phyloP scores from a whole-genome alignment of 345 rosid species.

The Rhodamnia argentea region DNA sequence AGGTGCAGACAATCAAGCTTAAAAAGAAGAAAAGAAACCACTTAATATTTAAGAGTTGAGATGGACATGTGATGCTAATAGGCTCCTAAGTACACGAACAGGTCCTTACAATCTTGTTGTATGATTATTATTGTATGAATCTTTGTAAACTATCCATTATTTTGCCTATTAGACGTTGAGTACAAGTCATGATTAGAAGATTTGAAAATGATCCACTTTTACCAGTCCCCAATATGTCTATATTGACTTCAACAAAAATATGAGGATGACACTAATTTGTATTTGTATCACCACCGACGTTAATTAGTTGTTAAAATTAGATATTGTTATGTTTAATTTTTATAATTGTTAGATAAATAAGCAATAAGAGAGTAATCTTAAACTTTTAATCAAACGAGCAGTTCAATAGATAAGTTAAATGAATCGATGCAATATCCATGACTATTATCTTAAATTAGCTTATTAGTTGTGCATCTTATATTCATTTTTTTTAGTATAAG shows the following conservation, averaged over 20 bases:
- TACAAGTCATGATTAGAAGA: neutral
- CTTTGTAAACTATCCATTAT: neutral
- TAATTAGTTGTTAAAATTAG: neutral
- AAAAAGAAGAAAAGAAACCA: too few species aligned
- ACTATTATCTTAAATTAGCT: neutral
- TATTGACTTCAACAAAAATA: neutral
- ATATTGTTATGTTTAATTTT: fast-evolving
- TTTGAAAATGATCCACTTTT: neutral
- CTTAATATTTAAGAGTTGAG: too few species aligned
- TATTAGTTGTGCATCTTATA: neutral
- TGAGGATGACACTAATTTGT: neutral
- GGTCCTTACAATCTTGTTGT: neutral
- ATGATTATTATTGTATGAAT: neutral
- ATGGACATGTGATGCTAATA: too few species aligned
- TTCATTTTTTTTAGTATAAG: neutral
- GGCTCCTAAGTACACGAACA: fast-evolving
- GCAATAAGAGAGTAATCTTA: neutral
- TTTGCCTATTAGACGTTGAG: neutral
- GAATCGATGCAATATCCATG: neutral
- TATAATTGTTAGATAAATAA: neutral
- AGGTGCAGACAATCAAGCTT: too few species aligned
- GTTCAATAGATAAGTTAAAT: fast-evolving
- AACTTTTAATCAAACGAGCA: too few species aligned
- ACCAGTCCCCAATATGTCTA: neutral
- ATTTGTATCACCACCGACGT: fast-evolving